Percentiles rank a stretch among this genome's conserved stretches.
These are phyloP conservation scores for Phytophthora multivora DNA, from an alignment of 352 stramenopile genomes.

Conservation along the genomic window DNA sequence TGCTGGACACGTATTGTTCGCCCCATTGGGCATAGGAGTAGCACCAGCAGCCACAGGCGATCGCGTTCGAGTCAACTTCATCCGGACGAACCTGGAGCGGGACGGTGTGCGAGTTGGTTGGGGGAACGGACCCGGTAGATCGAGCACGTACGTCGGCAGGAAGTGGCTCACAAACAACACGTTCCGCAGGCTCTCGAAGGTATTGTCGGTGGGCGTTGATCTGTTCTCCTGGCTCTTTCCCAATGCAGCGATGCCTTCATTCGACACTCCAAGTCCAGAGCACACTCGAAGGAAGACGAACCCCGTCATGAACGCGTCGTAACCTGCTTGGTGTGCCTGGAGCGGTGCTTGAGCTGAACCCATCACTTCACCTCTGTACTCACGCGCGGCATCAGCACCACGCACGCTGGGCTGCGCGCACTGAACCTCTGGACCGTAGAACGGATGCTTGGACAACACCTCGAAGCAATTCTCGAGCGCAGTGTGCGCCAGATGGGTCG, in stretches of 20 bases:
- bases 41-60: conserved; percentile 12
- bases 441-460: conserved; percentile 62
- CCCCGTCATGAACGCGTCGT: conserved; percentile 83
- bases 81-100: conserved; percentile 55
- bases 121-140: conserved; percentile 52
- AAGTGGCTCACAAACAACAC: conserved; percentile 69
- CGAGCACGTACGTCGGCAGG: conserved; percentile 52
- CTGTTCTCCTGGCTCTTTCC: conserved; percentile 1
- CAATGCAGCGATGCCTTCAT: conserved; percentile 53
- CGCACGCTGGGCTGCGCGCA: conserved; percentile 22
- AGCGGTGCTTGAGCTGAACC: conserved; percentile 29
- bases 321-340: conserved; percentile 73
- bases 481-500: conserved; percentile 62
- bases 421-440: conserved; percentile 60
- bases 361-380: conserved; percentile 5
- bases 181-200: conserved; percentile 47
- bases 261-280: conserved; percentile 57
- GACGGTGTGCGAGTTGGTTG: conserved; percentile 48
- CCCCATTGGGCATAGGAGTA: conserved; percentile 17
- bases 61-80: conserved; percentile 61
- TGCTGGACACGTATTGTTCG: conserved; percentile 26
- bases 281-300: conserved; percentile 76
- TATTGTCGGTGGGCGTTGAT: neutral
- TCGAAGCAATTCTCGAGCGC: conserved; percentile 71
- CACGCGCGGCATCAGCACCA: conserved; percentile 6